Conservation (phyloP, 345 rosid genomes). For the Mangifera indica region DNA sequence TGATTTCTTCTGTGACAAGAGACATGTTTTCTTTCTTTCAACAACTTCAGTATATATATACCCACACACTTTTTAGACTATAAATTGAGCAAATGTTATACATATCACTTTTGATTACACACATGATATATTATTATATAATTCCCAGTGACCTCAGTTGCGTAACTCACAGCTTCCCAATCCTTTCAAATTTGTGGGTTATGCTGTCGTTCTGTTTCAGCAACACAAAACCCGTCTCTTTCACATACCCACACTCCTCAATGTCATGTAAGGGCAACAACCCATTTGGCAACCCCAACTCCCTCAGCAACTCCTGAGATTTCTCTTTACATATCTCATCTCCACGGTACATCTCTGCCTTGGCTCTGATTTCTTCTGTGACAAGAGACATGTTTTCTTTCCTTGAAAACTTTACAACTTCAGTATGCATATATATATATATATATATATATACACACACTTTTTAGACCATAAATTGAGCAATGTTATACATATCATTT, state of each 20-base stretch:
- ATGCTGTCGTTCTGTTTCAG: conserved; percentile 73
- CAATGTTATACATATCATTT: no score
- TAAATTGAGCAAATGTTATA: no score
- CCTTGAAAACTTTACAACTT: not conserved
- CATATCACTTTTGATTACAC: no score
- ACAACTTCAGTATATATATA: no score
- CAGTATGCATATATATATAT: no score
- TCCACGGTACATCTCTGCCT: conserved; percentile 73
- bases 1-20: conserved; percentile 64
- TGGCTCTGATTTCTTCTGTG: conserved; percentile 70
- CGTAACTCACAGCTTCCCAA: conserved; percentile 63
- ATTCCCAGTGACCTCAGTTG: conserved; percentile 64
- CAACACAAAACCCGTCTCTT: conserved; percentile 90
- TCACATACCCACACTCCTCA: conserved; percentile 69
- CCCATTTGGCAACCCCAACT: conserved; percentile 70
- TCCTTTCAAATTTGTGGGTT: conserved; percentile 76
- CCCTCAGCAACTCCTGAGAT: conserved; percentile 52
- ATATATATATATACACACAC: no score
- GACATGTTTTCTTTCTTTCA: conserved; percentile 40
- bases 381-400: conserved; percentile 47
- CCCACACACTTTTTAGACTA: no score
- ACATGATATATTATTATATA: no score
- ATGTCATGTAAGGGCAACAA: conserved; percentile 75
- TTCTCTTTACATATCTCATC: conserved; percentile 71
- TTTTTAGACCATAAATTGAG: not conserved